Conservation (phyloP, 352 stramenopile genomes). For the Globisporangium parvum region DNA sequence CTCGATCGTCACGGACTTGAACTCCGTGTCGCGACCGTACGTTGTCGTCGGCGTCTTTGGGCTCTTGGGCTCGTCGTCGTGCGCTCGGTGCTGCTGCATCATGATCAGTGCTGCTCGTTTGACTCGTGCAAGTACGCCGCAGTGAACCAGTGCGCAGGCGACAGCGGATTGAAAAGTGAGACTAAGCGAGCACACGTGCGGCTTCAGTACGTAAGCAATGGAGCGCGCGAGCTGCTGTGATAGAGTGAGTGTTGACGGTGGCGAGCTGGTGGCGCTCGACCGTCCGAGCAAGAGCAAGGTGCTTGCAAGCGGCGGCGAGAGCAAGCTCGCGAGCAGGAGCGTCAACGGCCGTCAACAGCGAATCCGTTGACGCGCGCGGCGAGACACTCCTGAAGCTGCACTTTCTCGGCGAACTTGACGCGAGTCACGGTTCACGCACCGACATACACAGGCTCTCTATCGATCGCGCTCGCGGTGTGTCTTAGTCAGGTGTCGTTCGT, state of each 20-base stretch:
- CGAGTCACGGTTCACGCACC: neutral
- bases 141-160: no score
- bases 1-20: slow-evolving; percentile 23
- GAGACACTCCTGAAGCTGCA: neutral
- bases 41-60: neutral
- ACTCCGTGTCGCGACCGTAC: slow-evolving; percentile 8
- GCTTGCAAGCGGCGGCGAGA: neutral
- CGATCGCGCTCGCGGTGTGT: no score
- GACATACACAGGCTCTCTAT: neutral
- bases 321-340: neutral
- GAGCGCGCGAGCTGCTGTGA: neutral
- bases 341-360: neutral
- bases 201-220: neutral
- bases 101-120: neutral
- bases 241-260: neutral
- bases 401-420: neutral
- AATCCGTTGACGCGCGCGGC: neutral
- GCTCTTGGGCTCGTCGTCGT: neutral
- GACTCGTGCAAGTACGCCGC: neutral
- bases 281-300: no score
- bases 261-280: neutral
- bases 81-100: neutral
- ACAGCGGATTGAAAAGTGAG: neutral
- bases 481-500: no score
- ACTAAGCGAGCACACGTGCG: neutral